Percentiles rank a stretch among this genome's conserved stretches.
These are phyloP conservation scores for Rhododendron vialii DNA, from an alignment of 148 eudicot genomes.

Conservation along the genomic window DNA sequence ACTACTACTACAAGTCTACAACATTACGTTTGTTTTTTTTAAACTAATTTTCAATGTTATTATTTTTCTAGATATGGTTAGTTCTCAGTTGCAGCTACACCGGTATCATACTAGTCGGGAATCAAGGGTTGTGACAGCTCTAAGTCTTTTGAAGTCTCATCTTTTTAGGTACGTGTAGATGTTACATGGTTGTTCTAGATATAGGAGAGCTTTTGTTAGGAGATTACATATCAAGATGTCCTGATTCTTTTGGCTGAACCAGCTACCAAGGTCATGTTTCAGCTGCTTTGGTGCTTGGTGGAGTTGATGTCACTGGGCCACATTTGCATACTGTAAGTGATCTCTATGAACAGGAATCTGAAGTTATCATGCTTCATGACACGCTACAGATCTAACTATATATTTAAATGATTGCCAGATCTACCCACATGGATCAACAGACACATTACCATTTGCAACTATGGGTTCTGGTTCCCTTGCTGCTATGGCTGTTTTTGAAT, in stretches of 20 bases:
- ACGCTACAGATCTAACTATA: neutral
- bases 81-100: conserved; percentile 88
- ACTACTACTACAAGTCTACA: no score
- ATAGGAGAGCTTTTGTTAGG: neutral
- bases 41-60: neutral
- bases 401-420: conserved; percentile 40
- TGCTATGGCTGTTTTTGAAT: conserved; percentile 83
- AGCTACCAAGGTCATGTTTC: conserved; percentile 86
- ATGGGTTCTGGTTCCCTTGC: conserved; percentile 98
- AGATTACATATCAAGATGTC: conserved; percentile 1
- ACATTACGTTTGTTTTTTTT: neutral
- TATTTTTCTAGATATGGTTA: conserved; percentile 63
- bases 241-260: conserved; percentile 18
- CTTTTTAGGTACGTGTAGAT: conserved; percentile 51
- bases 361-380: neutral
- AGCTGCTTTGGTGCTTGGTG: conserved; percentile 93
- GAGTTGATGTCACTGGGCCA: conserved; percentile 88
- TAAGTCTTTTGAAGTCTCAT: conserved; percentile 77
- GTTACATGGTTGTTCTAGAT: neutral
- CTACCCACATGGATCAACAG: conserved; percentile 94
- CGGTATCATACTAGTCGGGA: conserved; percentile 84
- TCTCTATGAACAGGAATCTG: neutral
- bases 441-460: conserved; percentile 80
- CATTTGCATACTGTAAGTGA: conserved; percentile 83
- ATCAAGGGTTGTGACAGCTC: conserved; percentile 88